Evolutionary conservation across 2,329 filamentous ascomycete species (phyloP).

Genomic region (Lasiodiplodia hormozganensis): DNA sequence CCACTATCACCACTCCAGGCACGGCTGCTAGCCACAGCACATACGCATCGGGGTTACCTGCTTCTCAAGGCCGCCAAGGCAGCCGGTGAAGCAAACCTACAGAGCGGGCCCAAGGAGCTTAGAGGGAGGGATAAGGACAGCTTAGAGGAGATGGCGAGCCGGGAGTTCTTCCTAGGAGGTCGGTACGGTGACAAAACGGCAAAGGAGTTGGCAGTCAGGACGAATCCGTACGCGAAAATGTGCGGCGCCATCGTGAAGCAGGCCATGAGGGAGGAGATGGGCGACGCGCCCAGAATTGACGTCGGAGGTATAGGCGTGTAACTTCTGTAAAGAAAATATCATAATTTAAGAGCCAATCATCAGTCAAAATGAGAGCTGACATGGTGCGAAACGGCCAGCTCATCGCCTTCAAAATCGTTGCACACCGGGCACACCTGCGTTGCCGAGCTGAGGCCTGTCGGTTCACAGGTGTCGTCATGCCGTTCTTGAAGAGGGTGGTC

Average conservation of each 20-base stretch:
- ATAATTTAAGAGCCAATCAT: conserved; percentile 3
- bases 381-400: conserved; percentile 71
- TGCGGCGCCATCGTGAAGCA: conserved; percentile 68
- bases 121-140: conserved; percentile 43
- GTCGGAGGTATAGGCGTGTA: conserved; percentile 24
- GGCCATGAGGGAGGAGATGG: conserved; percentile 63
- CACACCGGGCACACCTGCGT: conserved; percentile 68
- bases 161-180: conserved; percentile 62
- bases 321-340: not conserved
- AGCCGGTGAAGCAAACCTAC: conserved; percentile 13
- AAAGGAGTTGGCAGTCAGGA: conserved; percentile 64
- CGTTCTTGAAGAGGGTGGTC: conserved; percentile 28
- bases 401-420: conserved; percentile 70
- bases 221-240: conserved; percentile 69
- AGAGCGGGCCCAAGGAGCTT: conserved; percentile 40
- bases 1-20: conserved; percentile 68
- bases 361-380: conserved; percentile 64
- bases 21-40: conserved; percentile 71
- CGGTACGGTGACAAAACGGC: conserved; percentile 64
- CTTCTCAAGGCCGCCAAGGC: conserved; percentile 48
- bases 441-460: conserved; percentile 35
- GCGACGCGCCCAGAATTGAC: conserved; percentile 10
- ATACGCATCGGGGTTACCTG: conserved; percentile 70
- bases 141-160: conserved; percentile 63
- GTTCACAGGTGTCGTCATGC: conserved; percentile 34